Percentiles rank a stretch among this genome's conserved stretches.
Evolutionary conservation across 75 land plant genomes (phyloP).

Genomic region (Selaginella moellendorffii): DNA sequence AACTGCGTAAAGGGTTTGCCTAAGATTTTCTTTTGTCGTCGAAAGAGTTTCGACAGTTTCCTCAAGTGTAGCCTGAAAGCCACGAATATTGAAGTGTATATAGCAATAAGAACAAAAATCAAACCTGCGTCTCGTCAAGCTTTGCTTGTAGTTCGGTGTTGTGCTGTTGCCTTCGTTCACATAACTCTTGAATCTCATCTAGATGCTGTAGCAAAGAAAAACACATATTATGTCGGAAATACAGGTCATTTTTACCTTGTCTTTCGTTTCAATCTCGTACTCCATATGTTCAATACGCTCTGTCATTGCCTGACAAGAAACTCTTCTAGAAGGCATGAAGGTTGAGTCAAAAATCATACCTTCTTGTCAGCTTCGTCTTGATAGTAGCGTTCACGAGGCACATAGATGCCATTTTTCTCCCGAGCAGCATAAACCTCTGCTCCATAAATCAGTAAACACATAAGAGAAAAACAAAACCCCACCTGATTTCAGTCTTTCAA

Average conservation of each 20-base stretch:
- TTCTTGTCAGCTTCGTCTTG: slow-evolving; percentile 92
- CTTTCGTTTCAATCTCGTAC: slow-evolving; percentile 37
- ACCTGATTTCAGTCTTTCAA: slow-evolving; percentile 86
- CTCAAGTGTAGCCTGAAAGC: slow-evolving; percentile 46
- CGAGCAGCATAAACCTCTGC: slow-evolving; percentile 92
- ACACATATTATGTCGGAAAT: no score
- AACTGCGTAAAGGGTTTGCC: slow-evolving; percentile 35
- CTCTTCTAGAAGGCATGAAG: no score
- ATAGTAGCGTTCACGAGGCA: slow-evolving; percentile 85
- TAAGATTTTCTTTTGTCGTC: slow-evolving; percentile 40
- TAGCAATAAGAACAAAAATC: neutral
- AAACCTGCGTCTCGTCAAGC: slow-evolving; percentile 52
- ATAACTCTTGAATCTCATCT: slow-evolving; percentile 57
- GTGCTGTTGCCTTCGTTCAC: slow-evolving; percentile 31
- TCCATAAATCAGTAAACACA: neutral
- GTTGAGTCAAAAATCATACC: no score
- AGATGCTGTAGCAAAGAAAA: slow-evolving; percentile 46
- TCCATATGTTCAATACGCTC: slow-evolving; percentile 85
- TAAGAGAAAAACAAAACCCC: neutral
- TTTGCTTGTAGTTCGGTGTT: slow-evolving; percentile 33
- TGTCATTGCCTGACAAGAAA: slow-evolving; percentile 53
- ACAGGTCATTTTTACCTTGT: no score
- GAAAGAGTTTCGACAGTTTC: slow-evolving; percentile 34
- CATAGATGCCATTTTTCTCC: slow-evolving; percentile 89
- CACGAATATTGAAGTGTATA: neutral